These are phyloP conservation scores for Zoysia pacifica DNA, from an alignment of 176 grass and related monocot genomes.

Conservation along the genomic window DNA sequence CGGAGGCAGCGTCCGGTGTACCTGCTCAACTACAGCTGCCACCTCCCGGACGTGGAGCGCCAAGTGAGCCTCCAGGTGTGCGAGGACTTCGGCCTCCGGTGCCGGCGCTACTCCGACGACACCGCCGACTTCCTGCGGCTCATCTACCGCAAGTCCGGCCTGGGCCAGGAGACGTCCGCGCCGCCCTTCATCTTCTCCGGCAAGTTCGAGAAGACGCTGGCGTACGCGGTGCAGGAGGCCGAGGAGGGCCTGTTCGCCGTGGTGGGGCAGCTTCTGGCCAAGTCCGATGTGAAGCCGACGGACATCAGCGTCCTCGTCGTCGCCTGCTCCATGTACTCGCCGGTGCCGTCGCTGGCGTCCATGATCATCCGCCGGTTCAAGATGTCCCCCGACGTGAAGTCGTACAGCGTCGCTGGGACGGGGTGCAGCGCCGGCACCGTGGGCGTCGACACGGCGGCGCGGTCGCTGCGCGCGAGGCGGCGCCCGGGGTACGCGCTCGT, in stretches of 20 bases:
- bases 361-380: slow-evolving; percentile 57
- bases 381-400: slow-evolving; percentile 43
- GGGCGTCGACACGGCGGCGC: slow-evolving; percentile 68
- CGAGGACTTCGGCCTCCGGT: slow-evolving; percentile 70
- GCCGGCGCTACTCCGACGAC: slow-evolving; percentile 41
- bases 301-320: slow-evolving; percentile 59
- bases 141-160: slow-evolving; percentile 81
- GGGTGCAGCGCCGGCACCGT: slow-evolving; percentile 75
- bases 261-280: slow-evolving; percentile 59
- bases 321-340: slow-evolving; percentile 79
- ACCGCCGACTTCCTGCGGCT: slow-evolving; percentile 67
- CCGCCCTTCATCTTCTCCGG: slow-evolving; percentile 66
- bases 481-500: slow-evolving; percentile 61
- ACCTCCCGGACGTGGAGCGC: slow-evolving; percentile 56
- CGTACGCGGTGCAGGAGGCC: slow-evolving; percentile 57
- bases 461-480: slow-evolving; percentile 30
- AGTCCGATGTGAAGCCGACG: slow-evolving; percentile 46
- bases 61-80: slow-evolving; percentile 65
- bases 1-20: slow-evolving; percentile 50
- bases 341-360: slow-evolving; percentile 57
- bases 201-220: slow-evolving; percentile 46
- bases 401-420: slow-evolving; percentile 78
- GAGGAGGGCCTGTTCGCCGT: slow-evolving; percentile 71
- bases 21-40: slow-evolving; percentile 77
- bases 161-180: slow-evolving; percentile 77